Base-by-base conservation (phyloP, 2,329 filamentous ascomycete species). In the Exophiala sp. region DNA sequence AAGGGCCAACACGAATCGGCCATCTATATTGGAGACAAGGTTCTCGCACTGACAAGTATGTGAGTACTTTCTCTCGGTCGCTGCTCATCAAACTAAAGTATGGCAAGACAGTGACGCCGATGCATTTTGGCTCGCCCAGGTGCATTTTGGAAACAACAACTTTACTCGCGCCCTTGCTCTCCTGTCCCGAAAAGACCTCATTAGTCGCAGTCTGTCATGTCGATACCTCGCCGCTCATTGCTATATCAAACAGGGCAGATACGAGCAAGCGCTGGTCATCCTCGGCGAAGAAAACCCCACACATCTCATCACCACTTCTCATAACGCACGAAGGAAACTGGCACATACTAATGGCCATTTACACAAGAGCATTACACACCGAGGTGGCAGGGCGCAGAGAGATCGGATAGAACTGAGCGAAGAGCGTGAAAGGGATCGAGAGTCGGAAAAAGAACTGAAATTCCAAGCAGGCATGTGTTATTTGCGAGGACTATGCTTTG, bases 381-480 rank as follows among this genome's bases (percentile, higher is more conserved):
- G 72, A 53, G 68, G 69, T 56, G 69, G 69, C 10, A 79, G 73
- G 64, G 68, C 62, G 40, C 68, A 73, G 49, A 71, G 67, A 46
- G 77, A 79, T 37, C 69, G 79, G 18, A 69, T 72, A 21, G 79
- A 82, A 53, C 73, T 76, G 37, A 78, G 74, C 57, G 81, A 84
- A 63, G 75, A 62, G 55, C 48, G 59, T 27, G 69, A 83, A 63
- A 70, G 79, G 48, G 80, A 82, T 46, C 68, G 80, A 46, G 87
- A 91, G 59, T 85, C 91, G 58, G 75, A 79, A 7, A 80, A 78
- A 35, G 88, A 85, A 64, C 75, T 95, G 51, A 84, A 88, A 52
- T 95, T 93, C 62, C 91, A 98, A 70, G 93, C 93, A 0, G 88
- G 86, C 64, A 98, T 98, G 90, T 98, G 93, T 71, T 95, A 95